Evolutionary conservation across 768 basidiomycete genomes (phyloP), one percentile per base, ranked within the genome.

Genomic region (Rhodotorula sphaerocarpa): DNA sequence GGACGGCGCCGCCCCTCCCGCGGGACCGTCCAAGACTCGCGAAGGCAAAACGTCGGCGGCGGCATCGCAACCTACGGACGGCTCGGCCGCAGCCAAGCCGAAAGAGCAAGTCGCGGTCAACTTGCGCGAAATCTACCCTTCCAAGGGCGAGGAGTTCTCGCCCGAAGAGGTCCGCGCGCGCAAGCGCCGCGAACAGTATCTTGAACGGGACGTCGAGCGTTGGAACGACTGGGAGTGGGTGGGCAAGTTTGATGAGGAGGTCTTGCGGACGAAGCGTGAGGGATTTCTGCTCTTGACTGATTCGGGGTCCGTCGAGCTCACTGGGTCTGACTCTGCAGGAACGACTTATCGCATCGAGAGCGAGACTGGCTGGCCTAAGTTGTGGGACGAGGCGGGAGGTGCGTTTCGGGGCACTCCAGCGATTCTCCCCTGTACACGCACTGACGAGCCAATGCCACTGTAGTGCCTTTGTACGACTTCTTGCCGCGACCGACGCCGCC

Each of bases 81-180:
- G 14, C 21, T 25, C 45, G 7, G 45, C 45, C 25, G 34, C 52
- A 28, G n/a, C 50, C 50, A 50, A 59, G 33, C 50, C 55, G 2
- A 61, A 54, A 16, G 61, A 72, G 36, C 56, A 51, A 23, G 63
- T 70, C 42, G 63, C 70, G 3, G 66, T 60, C 54, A 44, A 62
- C 25, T 36, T 70, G 2, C n/a, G 33, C n/a, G 86, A 28, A 83
- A 86, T 75, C 75, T 91, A 69, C 82, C 83, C 28, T 73, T 88
- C 87, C 25, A 78, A 84, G 5, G 78, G 83, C 72, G 83, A 80
- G 75, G 81, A 84, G 74, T 86, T 83, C 73, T 84, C 84, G 18
- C 80, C 88, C 61, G 78, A 83, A 53, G 83, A 86, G 59, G 84
- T 86, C 73, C 84, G 84, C 86, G 51, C 58, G 28, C 34, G 36